A percentile compares a stretch with the other conserved stretches of the same genome.
Evolutionary conservation across 2,329 filamentous ascomycete genomes (phyloP).

Genomic region (Venturiaceae sp.): DNA sequence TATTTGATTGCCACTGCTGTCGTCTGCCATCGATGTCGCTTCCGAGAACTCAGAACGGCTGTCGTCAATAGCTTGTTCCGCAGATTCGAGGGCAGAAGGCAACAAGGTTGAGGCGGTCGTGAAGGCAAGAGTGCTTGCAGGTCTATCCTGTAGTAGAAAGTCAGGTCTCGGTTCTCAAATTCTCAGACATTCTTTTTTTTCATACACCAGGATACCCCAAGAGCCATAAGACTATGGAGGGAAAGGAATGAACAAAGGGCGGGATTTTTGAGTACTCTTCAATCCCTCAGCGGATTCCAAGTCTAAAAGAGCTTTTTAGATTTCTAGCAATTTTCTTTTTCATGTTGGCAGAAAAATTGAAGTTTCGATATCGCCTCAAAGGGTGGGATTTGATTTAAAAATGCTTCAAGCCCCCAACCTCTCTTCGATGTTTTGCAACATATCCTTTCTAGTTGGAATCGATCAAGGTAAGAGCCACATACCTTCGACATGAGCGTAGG

Average conservation of each 20-base stretch:
- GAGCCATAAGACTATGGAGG: too few relatives aligned
- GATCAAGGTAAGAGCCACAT: background rate
- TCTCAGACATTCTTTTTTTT: background rate
- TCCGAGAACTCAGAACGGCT: slow-evolving; percentile 12
- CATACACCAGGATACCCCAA: too few relatives aligned
- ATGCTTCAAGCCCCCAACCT: too few relatives aligned
- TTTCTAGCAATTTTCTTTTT: too few relatives aligned
- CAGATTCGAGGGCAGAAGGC: slow-evolving; percentile 2
- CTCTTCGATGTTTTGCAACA: too few relatives aligned
- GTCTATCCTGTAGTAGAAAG: background rate
- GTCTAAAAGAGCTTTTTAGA: too few relatives aligned
- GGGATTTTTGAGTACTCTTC: too few relatives aligned
- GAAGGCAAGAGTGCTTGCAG: slow-evolving; percentile 11
- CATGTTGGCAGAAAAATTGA: too few relatives aligned
- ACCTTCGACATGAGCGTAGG: background rate
- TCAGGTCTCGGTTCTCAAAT: background rate
- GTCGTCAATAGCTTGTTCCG: slow-evolving; percentile 10
- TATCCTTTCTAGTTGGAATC: background rate
- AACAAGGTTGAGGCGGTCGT: slow-evolving; percentile 14
- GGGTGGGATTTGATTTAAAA: too few relatives aligned
- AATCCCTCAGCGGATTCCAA: too few relatives aligned
- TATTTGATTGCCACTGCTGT: slow-evolving; percentile 1
- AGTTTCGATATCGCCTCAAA: too few relatives aligned
- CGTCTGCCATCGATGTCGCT: slow-evolving; percentile 10
- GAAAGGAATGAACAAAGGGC: too few relatives aligned